A percentile compares a stretch with the other conserved stretches of the same genome.
Evolutionary conservation across 2,329 filamentous ascomycete genomes (phyloP).

Genomic region (Apiospora koreana): DNA sequence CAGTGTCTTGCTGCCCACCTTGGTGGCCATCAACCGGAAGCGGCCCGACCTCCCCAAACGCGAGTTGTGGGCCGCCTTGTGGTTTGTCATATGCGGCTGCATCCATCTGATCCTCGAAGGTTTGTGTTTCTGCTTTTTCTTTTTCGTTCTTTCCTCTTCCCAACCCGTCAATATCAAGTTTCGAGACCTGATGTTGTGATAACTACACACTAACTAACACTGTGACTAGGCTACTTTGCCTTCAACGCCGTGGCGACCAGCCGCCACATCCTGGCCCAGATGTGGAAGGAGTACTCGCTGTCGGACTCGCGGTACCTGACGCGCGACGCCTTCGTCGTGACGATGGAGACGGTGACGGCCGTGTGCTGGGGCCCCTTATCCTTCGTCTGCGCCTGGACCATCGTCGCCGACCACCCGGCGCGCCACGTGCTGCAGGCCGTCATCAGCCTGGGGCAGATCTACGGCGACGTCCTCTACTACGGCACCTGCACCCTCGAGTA

Average conservation of each 20-base stretch:
- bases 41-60: conserved; percentile 52
- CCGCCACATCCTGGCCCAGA: conserved; percentile 49
- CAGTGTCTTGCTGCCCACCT: conserved; percentile 58
- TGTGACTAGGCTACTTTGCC: conserved; percentile 46
- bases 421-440: conserved; percentile 51
- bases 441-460: conserved; percentile 50
- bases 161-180: background rate
- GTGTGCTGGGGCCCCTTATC: conserved; percentile 55
- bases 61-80: conserved; percentile 65
- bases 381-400: conserved; percentile 45
- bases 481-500: conserved; percentile 47
- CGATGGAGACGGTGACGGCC: conserved; percentile 57
- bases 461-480: conserved; percentile 55
- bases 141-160: too few relatives aligned
- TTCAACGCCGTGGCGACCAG: conserved; percentile 45
- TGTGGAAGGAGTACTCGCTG: conserved; percentile 61
- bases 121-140: conserved; percentile 18
- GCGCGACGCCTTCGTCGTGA: conserved; percentile 53
- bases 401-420: conserved; percentile 44
- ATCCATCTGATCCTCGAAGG: conserved; percentile 47
- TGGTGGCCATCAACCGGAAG: conserved; percentile 50
- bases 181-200: background rate
- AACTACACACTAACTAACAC: background rate
- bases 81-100: conserved; percentile 72
- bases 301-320: conserved; percentile 58